phyloP scores from a whole-genome alignment of 2,329 filamentous ascomycete genomes.

The Fusarium azukiicola region DNA sequence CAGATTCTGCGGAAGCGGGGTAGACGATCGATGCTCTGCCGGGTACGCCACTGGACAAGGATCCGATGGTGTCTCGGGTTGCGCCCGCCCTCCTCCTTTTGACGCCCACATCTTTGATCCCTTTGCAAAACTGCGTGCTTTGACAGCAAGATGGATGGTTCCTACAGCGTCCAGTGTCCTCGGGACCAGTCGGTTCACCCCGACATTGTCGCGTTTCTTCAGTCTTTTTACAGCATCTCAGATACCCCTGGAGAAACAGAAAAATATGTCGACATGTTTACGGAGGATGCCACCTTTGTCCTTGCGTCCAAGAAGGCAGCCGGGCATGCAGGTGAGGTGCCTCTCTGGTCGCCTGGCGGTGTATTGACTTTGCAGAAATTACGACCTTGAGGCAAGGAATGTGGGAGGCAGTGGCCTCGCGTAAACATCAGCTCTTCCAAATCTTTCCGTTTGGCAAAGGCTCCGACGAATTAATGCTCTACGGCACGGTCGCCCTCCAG shows the following conservation, averaged over 20 bases:
- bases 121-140: background rate
- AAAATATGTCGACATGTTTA: slow-evolving; percentile 43
- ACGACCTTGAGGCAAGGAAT: slow-evolving; percentile 40
- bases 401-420: slow-evolving; percentile 46
- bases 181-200: slow-evolving; percentile 38
- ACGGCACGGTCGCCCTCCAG: slow-evolving; percentile 42
- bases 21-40: slow-evolving; percentile 26
- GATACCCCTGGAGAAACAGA: slow-evolving; percentile 43
- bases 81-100: background rate
- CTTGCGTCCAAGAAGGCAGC: slow-evolving; percentile 42
- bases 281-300: slow-evolving; percentile 38
- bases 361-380: slow-evolving; percentile 38
- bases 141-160: slow-evolving; percentile 36
- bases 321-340: slow-evolving; percentile 31
- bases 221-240: slow-evolving; percentile 39
- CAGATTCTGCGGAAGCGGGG: slow-evolving; percentile 29
- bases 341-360: fast-evolving
- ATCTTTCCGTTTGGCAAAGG: slow-evolving; percentile 38
- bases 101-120: slow-evolving; percentile 3
- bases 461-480: slow-evolving; percentile 42
- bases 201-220: slow-evolving; percentile 38
- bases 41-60: background rate
- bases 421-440: slow-evolving; percentile 42
- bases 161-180: slow-evolving; percentile 40
- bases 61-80: slow-evolving; percentile 37